Base-by-base conservation (phyloP, 1,284 basidiomycete genomes). In the Cutaneotrichosporon sp. region DNA sequence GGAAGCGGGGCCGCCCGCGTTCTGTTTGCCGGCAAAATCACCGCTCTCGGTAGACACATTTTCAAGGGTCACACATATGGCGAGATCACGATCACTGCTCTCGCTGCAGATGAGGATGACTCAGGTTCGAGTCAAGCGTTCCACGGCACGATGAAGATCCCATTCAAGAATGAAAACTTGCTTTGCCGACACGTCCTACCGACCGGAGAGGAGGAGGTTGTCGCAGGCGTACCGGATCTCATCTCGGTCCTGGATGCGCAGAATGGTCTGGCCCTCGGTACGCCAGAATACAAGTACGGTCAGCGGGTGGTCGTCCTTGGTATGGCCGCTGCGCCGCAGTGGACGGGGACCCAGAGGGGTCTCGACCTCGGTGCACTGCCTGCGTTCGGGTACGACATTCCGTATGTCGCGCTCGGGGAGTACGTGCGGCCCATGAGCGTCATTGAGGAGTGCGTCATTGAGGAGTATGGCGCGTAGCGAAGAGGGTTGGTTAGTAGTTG, bases 211-310 rank as follows among this genome's bases (percentile, higher is more conserved):
- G 18, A 46, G 31, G 26, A 13, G 2, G 21, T 81, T 30, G 62
- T 83, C 18, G 80, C 79, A n/a, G 82, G 81, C 13, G 86, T 87
- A 6, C 86, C 85, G 5, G 86, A 87, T 73, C 57, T 87, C 30
- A 86, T 86, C 61, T 82, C 84, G 0, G 83, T 86, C 7, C 74
- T 87, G 10, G 85, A 87, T 69, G 83, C 84, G 11, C 84, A 84
- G 59, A 85, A 81, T 63, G 86, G 85, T 7, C 77, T 81, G 2
- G 82, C 85, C 21, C 79, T 87, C n/a, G 86, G 86, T 16, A 83
- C 82, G 8, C 83, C 80, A 7, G 82, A 84, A 61, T 83, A 82
- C 70, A 83, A 82, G 64, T 86, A 86, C 67, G 86, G 86, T 9
- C 73, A 86, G 47, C 82, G 85, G 32, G 86, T 86, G 11, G 76